These are phyloP conservation scores for Aspergillus alliaceus DNA, from an alignment of 2,329 filamentous ascomycete genomes.

Conservation along the genomic window DNA sequence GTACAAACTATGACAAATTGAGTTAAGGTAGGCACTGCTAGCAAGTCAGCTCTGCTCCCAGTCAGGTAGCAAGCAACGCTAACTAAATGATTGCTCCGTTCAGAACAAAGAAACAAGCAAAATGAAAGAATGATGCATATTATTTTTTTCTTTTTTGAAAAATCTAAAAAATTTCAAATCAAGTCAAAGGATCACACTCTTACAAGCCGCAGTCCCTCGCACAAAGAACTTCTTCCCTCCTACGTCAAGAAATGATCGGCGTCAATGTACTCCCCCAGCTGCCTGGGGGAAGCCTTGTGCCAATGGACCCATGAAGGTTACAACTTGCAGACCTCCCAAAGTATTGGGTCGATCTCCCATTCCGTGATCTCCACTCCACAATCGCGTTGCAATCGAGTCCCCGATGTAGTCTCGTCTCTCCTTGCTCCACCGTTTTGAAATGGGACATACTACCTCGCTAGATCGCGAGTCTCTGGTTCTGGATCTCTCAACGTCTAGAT, in stretches of 20 bases:
- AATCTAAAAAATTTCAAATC: not conserved
- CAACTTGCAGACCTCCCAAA: conserved; percentile 5
- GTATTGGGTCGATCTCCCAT: conserved; percentile 12
- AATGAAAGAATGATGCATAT: too few relatives aligned
- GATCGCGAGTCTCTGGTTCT: conserved; percentile 2
- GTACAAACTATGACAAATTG: not conserved
- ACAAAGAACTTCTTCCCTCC: conserved; percentile 7
- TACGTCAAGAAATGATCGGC: not conserved
- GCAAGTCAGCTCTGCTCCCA: not conserved
- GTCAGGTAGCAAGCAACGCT: not conserved
- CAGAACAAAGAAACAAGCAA: not conserved
- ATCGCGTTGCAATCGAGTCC: conserved; percentile 18
- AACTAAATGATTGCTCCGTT: not conserved
- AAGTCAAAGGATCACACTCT: not conserved
- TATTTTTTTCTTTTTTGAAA: too few relatives aligned
- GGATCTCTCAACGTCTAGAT: not conserved
- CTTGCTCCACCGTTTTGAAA: not conserved
- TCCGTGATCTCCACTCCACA: conserved; percentile 14
- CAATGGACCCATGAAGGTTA: conserved; percentile 8
- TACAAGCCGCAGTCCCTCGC: not conserved
- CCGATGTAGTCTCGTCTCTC: not conserved
- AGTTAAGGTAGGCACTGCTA: not conserved
- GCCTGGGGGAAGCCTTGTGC: not conserved
- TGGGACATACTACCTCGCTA: conserved; percentile 18
- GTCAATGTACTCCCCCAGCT: not conserved